Conservation (phyloP, 2,329 filamentous ascomycete genomes). For the Dothistroma septosporum region DNA sequence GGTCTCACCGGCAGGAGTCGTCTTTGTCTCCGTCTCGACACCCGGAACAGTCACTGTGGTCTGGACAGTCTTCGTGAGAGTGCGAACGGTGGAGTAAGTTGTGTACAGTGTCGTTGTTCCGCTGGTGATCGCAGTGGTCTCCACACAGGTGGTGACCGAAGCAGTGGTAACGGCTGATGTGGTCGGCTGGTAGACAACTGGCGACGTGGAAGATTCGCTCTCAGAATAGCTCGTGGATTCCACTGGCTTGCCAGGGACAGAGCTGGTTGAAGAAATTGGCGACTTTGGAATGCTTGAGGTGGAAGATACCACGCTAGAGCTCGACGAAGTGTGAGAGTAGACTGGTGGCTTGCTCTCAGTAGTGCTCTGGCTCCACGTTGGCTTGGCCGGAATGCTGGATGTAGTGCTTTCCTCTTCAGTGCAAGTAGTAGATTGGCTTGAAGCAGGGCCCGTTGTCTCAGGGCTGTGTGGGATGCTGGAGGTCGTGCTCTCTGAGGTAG, state of each 20-base stretch:
- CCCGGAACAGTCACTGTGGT: constrained; percentile 2
- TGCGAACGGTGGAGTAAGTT: constrained; percentile 23
- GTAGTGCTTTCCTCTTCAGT: not conserved
- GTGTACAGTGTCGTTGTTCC: constrained; percentile 32
- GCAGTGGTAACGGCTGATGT: constrained; percentile 4
- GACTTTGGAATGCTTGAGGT: not conserved
- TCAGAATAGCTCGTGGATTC: not conserved
- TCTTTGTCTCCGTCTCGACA: not conserved
- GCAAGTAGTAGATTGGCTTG: constrained; percentile 2
- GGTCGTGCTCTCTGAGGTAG: not conserved
- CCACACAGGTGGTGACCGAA: not conserved
- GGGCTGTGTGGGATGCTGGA: not conserved
- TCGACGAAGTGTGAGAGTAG: not conserved
- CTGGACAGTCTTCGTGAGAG: constrained; percentile 2
- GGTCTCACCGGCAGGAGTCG: constrained; percentile 4
- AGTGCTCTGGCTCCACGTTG: not conserved
- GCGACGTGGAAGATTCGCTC: too few species aligned
- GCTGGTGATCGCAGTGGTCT: not conserved
- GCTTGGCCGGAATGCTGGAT: not conserved
- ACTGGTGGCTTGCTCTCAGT: constrained; percentile 4
- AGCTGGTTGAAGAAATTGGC: not conserved
- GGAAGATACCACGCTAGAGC: not conserved
- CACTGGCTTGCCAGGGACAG: not conserved
- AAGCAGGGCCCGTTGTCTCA: not conserved
- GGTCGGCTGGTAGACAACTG: not conserved